These are phyloP conservation scores for Solanum habrochaites DNA, from an alignment of 257 asterid genomes.

Conservation along the genomic window DNA sequence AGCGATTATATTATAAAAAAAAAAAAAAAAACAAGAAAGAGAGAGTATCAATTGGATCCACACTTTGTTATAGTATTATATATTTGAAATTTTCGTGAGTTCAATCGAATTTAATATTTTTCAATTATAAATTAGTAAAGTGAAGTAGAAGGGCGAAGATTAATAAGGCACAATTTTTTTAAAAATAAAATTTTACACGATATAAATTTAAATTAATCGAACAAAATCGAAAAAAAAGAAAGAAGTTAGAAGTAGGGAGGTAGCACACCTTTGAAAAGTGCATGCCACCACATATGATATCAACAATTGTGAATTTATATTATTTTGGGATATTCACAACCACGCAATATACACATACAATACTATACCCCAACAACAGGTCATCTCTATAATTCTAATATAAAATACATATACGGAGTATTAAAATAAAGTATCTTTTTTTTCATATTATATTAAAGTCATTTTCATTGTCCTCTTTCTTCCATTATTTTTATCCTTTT, in stretches of 20 bases:
- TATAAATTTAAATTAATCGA: too few relatives aligned
- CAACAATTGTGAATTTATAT: not conserved
- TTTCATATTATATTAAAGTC: not conserved
- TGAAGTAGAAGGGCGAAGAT: not conserved
- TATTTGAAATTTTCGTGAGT: too few relatives aligned
- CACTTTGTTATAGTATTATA: not conserved
- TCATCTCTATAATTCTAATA: not conserved
- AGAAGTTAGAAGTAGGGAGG: not conserved
- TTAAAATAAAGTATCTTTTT: not conserved
- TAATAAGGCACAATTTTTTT: accelerated
- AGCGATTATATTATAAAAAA: too few relatives aligned
- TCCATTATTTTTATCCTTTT: not conserved
- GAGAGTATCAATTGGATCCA: not conserved
- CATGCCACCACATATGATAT: not conserved
- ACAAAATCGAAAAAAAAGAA: not conserved
- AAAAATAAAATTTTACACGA: too few relatives aligned
- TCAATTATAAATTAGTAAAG: not conserved
- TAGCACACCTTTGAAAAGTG: not conserved
- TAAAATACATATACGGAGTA: not conserved
- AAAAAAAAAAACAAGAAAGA: not conserved
- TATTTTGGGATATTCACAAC: not conserved
- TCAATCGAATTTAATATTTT: too few relatives aligned
- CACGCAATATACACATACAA: not conserved
- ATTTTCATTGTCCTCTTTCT: not conserved
- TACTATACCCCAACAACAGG: not conserved